These are phyloP conservation scores for Tetrapisispora taiwanensis DNA, from an alignment of 805 yeast genomes.

Conservation along the genomic window DNA sequence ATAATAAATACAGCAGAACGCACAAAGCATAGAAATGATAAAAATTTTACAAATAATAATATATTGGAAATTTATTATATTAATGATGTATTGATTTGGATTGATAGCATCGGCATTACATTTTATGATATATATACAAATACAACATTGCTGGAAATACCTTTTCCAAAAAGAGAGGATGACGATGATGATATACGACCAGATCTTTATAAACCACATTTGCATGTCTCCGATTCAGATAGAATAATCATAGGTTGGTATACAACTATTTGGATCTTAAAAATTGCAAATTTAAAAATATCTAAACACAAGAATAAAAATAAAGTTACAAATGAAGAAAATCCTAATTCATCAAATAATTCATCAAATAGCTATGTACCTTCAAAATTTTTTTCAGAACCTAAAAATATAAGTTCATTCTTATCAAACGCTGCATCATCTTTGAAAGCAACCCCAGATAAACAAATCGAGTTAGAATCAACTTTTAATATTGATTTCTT, in stretches of 20 bases:
- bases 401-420: slow-evolving; percentile 22
- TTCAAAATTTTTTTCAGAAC: slow-evolving; percentile 3
- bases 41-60: slow-evolving; percentile 36
- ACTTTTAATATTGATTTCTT: slow-evolving; percentile 37
- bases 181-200: slow-evolving; percentile 41
- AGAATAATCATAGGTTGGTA: slow-evolving; percentile 77
- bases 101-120: slow-evolving; percentile 71
- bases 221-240: slow-evolving; percentile 54
- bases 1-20: slow-evolving; percentile 33
- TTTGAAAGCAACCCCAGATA: slow-evolving; percentile 35
- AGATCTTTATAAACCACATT: slow-evolving; percentile 76
- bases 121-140: slow-evolving; percentile 49
- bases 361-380: neutral
- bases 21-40: slow-evolving; percentile 6
- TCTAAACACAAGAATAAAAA: neutral
- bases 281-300: slow-evolving; percentile 29
- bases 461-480: slow-evolving; percentile 32
- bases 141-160: slow-evolving; percentile 40
- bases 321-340: slow-evolving; percentile 8
- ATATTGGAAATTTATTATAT: slow-evolving; percentile 56
- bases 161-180: slow-evolving; percentile 38
- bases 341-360: slow-evolving; percentile 6
- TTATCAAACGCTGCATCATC: slow-evolving; percentile 36
- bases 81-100: slow-evolving; percentile 67
- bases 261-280: slow-evolving; percentile 59